Evolutionary conservation across 179 eudicot genomes (phyloP).

Genomic region (Gypsophila paniculata): DNA sequence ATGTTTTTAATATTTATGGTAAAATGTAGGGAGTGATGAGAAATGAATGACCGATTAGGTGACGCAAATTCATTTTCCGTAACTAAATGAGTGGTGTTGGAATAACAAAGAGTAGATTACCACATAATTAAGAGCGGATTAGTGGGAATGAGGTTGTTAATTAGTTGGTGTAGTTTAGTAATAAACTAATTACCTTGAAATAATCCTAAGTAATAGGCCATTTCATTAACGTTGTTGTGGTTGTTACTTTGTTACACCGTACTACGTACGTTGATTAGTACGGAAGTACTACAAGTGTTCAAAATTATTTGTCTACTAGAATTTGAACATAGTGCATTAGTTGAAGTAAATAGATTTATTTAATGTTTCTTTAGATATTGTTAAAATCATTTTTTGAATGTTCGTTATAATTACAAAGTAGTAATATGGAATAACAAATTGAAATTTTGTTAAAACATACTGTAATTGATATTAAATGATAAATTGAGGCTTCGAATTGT

Average conservation of each 20-base stretch:
- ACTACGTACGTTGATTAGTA: not conserved
- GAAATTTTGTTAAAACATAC: no score
- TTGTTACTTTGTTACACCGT: not conserved
- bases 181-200: not conserved
- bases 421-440: no score
- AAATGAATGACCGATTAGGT: no score
- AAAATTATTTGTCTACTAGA: not conserved
- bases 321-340: no score
- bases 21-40: not conserved
- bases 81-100: not conserved
- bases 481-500: no score
- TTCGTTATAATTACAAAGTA: no score
- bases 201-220: conserved; percentile 9
- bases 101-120: not conserved
- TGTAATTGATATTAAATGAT: no score
- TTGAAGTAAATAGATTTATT: no score
- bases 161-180: not conserved
- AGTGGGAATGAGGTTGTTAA: not conserved
- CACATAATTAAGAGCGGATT: not conserved
- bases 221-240: not conserved
- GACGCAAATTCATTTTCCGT: not conserved
- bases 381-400: no score
- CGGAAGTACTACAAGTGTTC: not conserved
- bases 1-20: no score
- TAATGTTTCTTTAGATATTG: no score